Conservation (phyloP, 1,139 yeast species). For the Martiniozyma asiatica region DNA sequence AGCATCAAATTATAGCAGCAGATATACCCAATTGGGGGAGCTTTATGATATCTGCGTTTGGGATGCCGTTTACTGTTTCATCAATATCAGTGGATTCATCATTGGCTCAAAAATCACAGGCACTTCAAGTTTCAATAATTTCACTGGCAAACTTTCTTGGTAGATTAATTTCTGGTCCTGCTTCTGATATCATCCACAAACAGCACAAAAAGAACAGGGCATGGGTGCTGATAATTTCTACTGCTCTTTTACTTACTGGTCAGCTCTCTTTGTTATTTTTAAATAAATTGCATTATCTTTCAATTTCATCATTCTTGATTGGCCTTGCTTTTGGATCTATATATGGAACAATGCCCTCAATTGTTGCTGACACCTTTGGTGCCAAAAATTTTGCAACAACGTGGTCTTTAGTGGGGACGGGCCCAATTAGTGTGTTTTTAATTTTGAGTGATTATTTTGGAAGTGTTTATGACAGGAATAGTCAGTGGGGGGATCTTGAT, state of each 20-base stretch:
- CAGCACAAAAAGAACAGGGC: constrained; percentile 44
- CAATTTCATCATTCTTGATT: constrained; percentile 44
- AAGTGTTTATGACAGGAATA: constrained; percentile 8
- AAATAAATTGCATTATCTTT: constrained; percentile 26
- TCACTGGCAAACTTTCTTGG: constrained; percentile 61
- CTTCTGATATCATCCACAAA: constrained; percentile 48
- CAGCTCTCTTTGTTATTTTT: constrained; percentile 27
- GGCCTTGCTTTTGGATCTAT: constrained; percentile 75
- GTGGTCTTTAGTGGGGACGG: constrained; percentile 65
- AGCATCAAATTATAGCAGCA: constrained; percentile 7
- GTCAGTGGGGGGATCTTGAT: too few species aligned
- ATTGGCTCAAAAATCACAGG: constrained; percentile 32
- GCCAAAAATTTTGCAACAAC: constrained; percentile 60
- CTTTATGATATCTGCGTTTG: too few species aligned
- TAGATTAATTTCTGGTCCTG: constrained; percentile 54
- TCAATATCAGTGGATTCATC: too few species aligned
- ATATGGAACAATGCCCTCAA: constrained; percentile 74
- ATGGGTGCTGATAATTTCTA: constrained; percentile 53
- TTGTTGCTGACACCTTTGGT: constrained; percentile 68
- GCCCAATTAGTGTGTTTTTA: constrained; percentile 67
- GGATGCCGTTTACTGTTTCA: too few species aligned
- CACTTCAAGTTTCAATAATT: constrained; percentile 59
- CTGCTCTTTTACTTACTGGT: constrained; percentile 28
- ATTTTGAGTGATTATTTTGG: constrained; percentile 56
- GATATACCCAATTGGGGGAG: too few species aligned